phyloP scores from a whole-genome alignment of 2,329 filamentous ascomycete genomes.

The Aspergillus texensis region DNA sequence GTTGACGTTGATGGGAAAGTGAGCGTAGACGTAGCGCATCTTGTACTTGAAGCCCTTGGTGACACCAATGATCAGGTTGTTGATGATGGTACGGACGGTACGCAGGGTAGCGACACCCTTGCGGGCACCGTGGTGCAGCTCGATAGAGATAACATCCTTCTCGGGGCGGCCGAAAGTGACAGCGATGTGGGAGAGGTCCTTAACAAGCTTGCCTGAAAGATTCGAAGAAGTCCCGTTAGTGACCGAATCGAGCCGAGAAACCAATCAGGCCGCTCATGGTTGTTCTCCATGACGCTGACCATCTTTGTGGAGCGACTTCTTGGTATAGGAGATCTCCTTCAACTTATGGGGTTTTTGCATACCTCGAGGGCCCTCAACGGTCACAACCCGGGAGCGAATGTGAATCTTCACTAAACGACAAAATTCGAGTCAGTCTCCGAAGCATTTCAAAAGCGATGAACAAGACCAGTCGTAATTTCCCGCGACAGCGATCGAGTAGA shows the following conservation, averaged over 20 bases:
- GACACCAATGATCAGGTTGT: slow-evolving; percentile 98
- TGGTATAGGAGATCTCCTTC: slow-evolving; percentile 4
- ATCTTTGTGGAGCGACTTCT: not conserved
- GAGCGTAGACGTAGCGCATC: slow-evolving; percentile 99
- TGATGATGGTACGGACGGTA: slow-evolving; percentile 96
- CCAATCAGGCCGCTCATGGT: not conserved
- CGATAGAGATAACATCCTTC: slow-evolving; percentile 88
- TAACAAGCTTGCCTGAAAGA: slow-evolving; percentile 80
- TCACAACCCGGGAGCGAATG: slow-evolving; percentile 96
- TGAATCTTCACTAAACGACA: slow-evolving; percentile 80
- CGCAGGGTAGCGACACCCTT: slow-evolving; percentile 98
- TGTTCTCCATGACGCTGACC: not conserved
- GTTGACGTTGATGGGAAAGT: slow-evolving; percentile 99
- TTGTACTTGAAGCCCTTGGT: slow-evolving; percentile 99
- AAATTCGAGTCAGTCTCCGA: slow-evolving; percentile 31
- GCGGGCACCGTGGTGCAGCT: slow-evolving; percentile 97
- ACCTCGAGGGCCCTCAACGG: slow-evolving; percentile 95
- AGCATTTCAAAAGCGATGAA: slow-evolving; percentile 7
- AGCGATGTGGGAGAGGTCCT: slow-evolving; percentile 94
- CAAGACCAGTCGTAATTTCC: slow-evolving; percentile 5
- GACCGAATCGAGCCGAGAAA: not conserved
- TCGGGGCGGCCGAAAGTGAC: slow-evolving; percentile 91
- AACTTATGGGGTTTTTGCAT: slow-evolving; percentile 39
- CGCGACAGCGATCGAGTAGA: slow-evolving; percentile 8
- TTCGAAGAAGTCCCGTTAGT: not conserved